Evolutionary conservation across 371 early-diverging fungal species (phyloP).

Genomic region (Circinella umbellata): DNA sequence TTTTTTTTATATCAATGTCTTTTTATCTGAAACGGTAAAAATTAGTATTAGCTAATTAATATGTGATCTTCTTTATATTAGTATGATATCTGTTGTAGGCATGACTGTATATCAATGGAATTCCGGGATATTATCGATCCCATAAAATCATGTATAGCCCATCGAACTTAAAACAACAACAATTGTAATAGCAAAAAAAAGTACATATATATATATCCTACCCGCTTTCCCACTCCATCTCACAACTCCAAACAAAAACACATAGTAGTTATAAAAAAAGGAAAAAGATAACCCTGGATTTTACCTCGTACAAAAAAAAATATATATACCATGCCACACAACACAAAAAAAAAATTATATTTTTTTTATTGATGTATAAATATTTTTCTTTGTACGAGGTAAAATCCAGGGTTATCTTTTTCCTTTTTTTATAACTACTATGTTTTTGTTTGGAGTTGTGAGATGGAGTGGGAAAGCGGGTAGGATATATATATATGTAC

Average conservation of each 20-base stretch:
- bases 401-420: too few species aligned
- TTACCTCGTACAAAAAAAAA: too few species aligned
- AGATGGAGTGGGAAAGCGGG: too few species aligned
- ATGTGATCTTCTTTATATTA: neutral
- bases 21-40: neutral
- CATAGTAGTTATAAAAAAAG: neutral
- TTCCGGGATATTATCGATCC: slow-evolving; percentile 48
- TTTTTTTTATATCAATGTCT: neutral
- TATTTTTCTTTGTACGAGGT: too few species aligned
- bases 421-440: neutral
- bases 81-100: slow-evolving; percentile 34
- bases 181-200: neutral
- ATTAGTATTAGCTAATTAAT: too few species aligned
- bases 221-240: too few species aligned
- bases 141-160: slow-evolving; percentile 44
- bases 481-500: neutral
- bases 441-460: too few species aligned
- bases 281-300: too few species aligned
- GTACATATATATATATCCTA: neutral
- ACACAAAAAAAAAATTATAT: neutral
- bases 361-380: too few species aligned
- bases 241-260: too few species aligned
- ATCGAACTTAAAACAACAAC: slow-evolving; percentile 27
- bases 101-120: slow-evolving; percentile 49
- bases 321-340: neutral